Evolutionary conservation across 345 rosid genomes (phyloP), one percentile per base, ranked within the genome.

Genomic region (Gossypium ekmanianum): DNA sequence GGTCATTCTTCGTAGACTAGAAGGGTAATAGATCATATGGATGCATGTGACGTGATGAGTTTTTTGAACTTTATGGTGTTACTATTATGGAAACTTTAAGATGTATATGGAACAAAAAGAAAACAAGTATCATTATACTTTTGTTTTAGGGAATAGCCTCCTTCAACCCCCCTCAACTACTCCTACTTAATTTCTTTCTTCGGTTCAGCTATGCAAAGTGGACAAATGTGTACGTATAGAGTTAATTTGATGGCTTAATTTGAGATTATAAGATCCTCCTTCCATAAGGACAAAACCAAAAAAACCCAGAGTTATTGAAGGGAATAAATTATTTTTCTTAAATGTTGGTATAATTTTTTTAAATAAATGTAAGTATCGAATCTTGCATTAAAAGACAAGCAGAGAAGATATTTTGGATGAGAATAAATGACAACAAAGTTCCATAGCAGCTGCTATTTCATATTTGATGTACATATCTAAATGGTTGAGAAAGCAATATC

Each of bases 151-250:
- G 14, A 22, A 58, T 57, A 2, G 7, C 29, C 26, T 57, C 61
- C 11, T 9, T 55, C 59, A 55, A 18, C 59, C 17, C 43, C 1
- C 45, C 29, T 20, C 75, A 79, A 74, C 78, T 1, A 74, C 81
- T 71, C 58, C 81, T 67, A 71, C 78, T 3, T 20, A 20, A 56
- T 69, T 69, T 64, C 75, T 72, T 47, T 29, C 62, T 22, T 27
- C 4, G 72, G 50, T 66, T 20, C 0, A 66, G 3, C 64, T 56
- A 41, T 43, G 39, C 34, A 57, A 44, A 48, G 11, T 55, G n/a
- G 27, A 71, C 11, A 20, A 9, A 45, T 18, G 80, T 75, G 56
- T 54, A 56, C 24, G 10, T 59, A 1, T 5, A 24, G 14, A 59
- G 0, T 20, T 58, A 58, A 59, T 59, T 24, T 5, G 10, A 29